Evolutionary conservation across 2,329 filamentous ascomycete genomes (phyloP).

Genomic region (Diaporthe capsici): DNA sequence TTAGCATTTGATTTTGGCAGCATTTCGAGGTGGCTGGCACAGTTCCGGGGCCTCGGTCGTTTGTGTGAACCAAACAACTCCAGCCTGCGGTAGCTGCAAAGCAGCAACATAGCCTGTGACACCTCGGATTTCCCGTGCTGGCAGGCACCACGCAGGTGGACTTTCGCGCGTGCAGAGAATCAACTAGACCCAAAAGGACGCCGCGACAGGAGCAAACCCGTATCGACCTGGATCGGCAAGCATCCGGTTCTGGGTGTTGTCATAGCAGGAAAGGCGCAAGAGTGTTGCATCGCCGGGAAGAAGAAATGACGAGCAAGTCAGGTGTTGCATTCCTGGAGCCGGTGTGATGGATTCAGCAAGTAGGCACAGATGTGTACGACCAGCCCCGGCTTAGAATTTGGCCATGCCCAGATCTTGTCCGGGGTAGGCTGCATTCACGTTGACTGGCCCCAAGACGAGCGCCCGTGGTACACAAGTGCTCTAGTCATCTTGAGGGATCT

Average conservation of each 20-base stretch:
- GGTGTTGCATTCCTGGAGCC: conserved; percentile 15
- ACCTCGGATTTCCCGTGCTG: not conserved
- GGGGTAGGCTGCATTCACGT: not conserved
- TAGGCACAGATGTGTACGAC: conserved; percentile 17
- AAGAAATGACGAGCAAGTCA: conserved; percentile 18
- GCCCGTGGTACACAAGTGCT: not conserved
- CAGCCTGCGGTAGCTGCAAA: not conserved
- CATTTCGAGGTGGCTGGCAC: not conserved
- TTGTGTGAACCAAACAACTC: not conserved
- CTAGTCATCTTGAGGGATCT: not conserved
- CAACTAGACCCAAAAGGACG: not conserved
- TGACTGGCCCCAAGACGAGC: not conserved
- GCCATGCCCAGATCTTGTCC: not conserved
- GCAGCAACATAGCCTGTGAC: not conserved
- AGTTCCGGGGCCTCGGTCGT: not conserved
- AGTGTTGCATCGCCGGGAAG: conserved; percentile 10
- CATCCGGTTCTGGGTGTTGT: too few species aligned
- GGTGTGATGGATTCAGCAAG: conserved; percentile 28
- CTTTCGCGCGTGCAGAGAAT: not conserved
- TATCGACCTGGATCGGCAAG: not conserved
- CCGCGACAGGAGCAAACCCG: not conserved
- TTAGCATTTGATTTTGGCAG: not conserved
- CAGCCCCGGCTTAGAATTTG: conserved; percentile 4
- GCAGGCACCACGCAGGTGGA: not conserved
- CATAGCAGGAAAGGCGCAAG: not conserved